A percentile compares a stretch with the other conserved stretches of the same genome.
phyloP scores from a whole-genome alignment of 306 rosid genomes.

The Lathyrus sativus region DNA sequence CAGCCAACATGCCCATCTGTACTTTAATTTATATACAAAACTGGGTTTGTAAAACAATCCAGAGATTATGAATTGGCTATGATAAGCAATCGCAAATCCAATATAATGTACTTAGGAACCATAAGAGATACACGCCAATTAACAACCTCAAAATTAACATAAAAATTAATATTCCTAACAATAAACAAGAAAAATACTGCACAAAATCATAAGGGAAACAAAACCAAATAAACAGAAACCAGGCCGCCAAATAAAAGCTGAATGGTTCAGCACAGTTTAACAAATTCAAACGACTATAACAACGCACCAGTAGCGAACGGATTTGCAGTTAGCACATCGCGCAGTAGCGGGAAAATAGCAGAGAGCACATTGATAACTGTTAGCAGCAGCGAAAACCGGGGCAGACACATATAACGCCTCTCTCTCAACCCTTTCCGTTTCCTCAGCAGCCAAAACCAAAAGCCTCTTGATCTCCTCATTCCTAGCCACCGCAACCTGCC shows the following conservation, averaged over 20 bases:
- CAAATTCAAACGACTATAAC: background rate
- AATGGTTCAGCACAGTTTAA: background rate
- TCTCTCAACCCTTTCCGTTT: constrained; percentile 72
- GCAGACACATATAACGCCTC: constrained; percentile 55
- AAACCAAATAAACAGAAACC: background rate
- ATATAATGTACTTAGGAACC: background rate
- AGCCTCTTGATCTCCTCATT: constrained; percentile 82
- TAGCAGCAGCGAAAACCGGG: constrained; percentile 21
- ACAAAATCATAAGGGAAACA: background rate
- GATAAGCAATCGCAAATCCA: constrained; percentile 11
- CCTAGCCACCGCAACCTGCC: constrained; percentile 64
- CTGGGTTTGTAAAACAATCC: background rate
- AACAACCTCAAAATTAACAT: constrained; percentile 32
- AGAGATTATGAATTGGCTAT: background rate
- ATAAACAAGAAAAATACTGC: background rate
- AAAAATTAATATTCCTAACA: constrained; percentile 22
- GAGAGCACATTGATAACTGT: constrained; percentile 60
- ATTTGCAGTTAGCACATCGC: constrained; percentile 81
- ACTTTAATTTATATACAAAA: background rate
- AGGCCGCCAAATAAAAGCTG: background rate
- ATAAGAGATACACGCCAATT: constrained; percentile 2
- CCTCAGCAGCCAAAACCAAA: constrained; percentile 70
- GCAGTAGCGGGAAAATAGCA: constrained; percentile 76
- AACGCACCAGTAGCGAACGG: constrained; percentile 84
- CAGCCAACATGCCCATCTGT: background rate